A percentile compares a stretch with the other conserved stretches of the same genome.
These are phyloP conservation scores for Carex arenaria DNA, from an alignment of 202 grass and related monocot genomes.

Conservation along the genomic window DNA sequence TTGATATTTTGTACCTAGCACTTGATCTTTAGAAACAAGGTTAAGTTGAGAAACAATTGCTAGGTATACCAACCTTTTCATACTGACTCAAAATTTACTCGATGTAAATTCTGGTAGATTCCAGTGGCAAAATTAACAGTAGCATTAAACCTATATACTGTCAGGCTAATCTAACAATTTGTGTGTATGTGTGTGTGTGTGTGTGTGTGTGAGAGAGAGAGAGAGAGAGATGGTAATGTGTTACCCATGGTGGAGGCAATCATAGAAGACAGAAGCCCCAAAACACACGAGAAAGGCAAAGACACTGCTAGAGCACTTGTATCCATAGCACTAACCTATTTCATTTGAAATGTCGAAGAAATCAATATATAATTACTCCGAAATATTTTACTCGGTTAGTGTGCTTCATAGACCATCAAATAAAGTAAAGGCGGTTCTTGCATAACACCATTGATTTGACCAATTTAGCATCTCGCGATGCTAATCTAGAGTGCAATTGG, in stretches of 20 bases:
- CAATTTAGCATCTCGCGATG: neutral
- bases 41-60: neutral
- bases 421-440: neutral
- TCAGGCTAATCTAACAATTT: neutral
- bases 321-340: conserved; percentile 58
- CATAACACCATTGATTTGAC: neutral
- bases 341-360: conserved; percentile 15
- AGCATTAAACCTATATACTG: neutral
- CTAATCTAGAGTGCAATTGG: neutral
- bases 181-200: neutral
- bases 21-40: neutral
- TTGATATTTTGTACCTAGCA: neutral
- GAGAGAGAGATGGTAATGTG: conserved; percentile 12
- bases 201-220: conserved; percentile 12
- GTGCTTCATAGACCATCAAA: neutral
- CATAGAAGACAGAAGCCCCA: conserved; percentile 94
- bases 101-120: neutral
- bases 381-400: neutral
- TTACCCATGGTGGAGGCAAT: conserved; percentile 95
- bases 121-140: neutral
- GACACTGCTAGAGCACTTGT: conserved; percentile 83
- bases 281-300: conserved; percentile 86
- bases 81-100: neutral
- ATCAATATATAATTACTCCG: neutral
- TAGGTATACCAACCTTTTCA: neutral